Evolutionary conservation across 106 monocot genomes (phyloP), one percentile per base, ranked within the genome.

Genomic region (Alisma plantagoaquatica): DNA sequence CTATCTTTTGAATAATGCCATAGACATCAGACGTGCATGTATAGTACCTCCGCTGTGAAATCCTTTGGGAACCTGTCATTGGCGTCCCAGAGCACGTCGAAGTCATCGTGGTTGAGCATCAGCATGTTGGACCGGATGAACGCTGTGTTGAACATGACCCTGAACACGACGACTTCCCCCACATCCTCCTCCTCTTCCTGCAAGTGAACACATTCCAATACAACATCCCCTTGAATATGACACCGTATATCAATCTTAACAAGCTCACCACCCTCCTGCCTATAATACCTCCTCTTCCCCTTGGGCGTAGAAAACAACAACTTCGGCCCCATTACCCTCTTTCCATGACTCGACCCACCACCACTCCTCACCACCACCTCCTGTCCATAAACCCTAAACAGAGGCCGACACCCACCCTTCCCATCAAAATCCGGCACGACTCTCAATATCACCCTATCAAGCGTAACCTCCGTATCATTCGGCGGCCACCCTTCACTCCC

Each of bases 91-190:
- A 94, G 47, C 55, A 88, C 78, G 64, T 94, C 94, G 68, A 94
- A 78, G 35, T 83, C 80, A 77, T 94, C 83, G 23, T 80, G 87
- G 46, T 88, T 87, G 21, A 94, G 80, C 64, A 94, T 88, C 71
- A 94, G 63, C 66, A 94, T 94, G 62, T 94, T 94, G 16, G 94
- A 94, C 23, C 94, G 62, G 43, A 94, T 94, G 56, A 94, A 94
- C 2, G 94, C 87, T 24, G 94, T 88, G 62, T 94, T 94, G 56
- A 94, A 94, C 94, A 94, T 84, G 27, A 88, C 79, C 48, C 94
- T 76, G 33, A 94, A 94, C 72, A 94, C 88, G 83, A 94, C 88
- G 49, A 62, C 69, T 70, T 94, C n/a, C n/a, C n/a, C n/a, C n/a
- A n/a, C 94, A 23, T 75, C 77, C 33, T 83, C 73, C 27, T 75